phyloP scores from a whole-genome alignment of 2,329 filamentous ascomycete genomes.

The Colletotrichum navitas region DNA sequence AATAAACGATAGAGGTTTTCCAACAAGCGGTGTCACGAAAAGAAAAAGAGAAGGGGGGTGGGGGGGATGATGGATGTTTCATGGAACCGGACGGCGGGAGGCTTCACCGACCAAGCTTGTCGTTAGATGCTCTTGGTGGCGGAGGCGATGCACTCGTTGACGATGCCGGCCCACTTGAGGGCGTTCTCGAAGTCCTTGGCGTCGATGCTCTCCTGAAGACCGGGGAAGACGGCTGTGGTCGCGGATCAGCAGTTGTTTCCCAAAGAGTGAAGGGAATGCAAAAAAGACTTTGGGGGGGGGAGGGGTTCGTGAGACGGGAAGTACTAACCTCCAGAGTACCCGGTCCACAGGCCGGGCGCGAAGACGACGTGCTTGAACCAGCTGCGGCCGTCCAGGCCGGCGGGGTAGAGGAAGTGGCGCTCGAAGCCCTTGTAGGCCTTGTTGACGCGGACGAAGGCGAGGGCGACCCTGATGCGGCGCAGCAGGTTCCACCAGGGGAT shows the following conservation, averaged over 20 bases:
- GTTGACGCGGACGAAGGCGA: constrained; percentile 77
- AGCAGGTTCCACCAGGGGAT: constrained; percentile 86
- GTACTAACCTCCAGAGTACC: constrained; percentile 80
- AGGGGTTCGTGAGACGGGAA: background rate
- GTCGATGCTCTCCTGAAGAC: constrained; percentile 73
- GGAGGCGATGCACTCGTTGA: constrained; percentile 62
- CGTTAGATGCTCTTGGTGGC: constrained; percentile 55
- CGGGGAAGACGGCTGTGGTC: constrained; percentile 69
- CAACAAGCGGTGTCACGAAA: background rate
- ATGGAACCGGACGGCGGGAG: background rate
- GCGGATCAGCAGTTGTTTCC: constrained; percentile 35
- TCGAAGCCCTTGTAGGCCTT: constrained; percentile 87
- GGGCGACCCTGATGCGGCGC: constrained; percentile 73
- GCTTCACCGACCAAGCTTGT: background rate
- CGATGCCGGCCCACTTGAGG: constrained; percentile 70
- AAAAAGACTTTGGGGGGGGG: constrained; percentile 13
- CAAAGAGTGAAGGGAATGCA: constrained; percentile 25
- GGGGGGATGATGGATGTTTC: background rate
- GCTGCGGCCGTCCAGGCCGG: constrained; percentile 80
- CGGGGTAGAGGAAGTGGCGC: constrained; percentile 79
- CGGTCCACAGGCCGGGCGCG: constrained; percentile 91
- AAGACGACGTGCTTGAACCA: constrained; percentile 99
- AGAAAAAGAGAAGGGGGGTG: too few species aligned
- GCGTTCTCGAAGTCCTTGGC: constrained; percentile 69
- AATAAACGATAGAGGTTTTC: background rate